Conservation (phyloP, 2,329 filamentous ascomycete species). For the Ophiostoma perfectum region DNA sequence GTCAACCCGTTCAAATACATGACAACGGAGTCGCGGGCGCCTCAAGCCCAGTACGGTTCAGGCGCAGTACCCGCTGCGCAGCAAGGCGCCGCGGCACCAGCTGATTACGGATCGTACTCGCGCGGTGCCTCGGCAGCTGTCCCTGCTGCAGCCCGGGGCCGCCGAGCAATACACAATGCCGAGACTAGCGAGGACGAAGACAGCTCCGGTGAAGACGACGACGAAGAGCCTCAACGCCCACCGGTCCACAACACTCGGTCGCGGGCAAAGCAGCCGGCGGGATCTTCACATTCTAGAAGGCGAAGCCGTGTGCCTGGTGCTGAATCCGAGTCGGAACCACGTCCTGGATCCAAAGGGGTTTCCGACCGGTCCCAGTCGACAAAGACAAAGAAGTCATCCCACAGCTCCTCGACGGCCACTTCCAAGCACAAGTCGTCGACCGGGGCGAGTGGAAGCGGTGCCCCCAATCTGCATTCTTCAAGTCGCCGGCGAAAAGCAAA, state of each 20-base stretch:
- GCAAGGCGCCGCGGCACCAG: not conserved
- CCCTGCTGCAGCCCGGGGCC: slow-evolving; percentile 33
- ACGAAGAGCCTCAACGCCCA: slow-evolving; percentile 22
- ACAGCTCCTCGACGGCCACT: slow-evolving; percentile 19
- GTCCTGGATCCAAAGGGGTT: slow-evolving; percentile 25
- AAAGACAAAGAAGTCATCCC: slow-evolving; percentile 28
- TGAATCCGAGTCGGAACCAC: slow-evolving; percentile 21
- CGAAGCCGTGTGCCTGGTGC: slow-evolving; percentile 37
- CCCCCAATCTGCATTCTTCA: slow-evolving; percentile 11
- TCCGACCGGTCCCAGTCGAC: slow-evolving; percentile 16
- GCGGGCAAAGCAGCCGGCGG: slow-evolving; percentile 18
- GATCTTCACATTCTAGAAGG: slow-evolving; percentile 11
- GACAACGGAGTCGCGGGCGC: slow-evolving; percentile 40
- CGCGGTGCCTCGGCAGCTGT: slow-evolving; percentile 28
- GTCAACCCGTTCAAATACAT: slow-evolving; percentile 51
- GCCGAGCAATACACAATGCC: slow-evolving; percentile 29
- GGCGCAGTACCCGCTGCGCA: slow-evolving; percentile 31
- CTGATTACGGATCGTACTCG: not conserved
- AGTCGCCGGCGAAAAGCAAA: slow-evolving; percentile 24
- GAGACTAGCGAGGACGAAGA: slow-evolving; percentile 28
- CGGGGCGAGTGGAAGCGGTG: slow-evolving; percentile 12
- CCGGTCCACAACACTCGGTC: slow-evolving; percentile 25
- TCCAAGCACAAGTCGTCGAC: slow-evolving; percentile 22
- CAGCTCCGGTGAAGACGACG: slow-evolving; percentile 26
- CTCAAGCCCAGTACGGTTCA: slow-evolving; percentile 29